These are phyloP conservation scores for Paraleonurus japonicus DNA, from an alignment of 257 asterid species.

Conservation along the genomic window DNA sequence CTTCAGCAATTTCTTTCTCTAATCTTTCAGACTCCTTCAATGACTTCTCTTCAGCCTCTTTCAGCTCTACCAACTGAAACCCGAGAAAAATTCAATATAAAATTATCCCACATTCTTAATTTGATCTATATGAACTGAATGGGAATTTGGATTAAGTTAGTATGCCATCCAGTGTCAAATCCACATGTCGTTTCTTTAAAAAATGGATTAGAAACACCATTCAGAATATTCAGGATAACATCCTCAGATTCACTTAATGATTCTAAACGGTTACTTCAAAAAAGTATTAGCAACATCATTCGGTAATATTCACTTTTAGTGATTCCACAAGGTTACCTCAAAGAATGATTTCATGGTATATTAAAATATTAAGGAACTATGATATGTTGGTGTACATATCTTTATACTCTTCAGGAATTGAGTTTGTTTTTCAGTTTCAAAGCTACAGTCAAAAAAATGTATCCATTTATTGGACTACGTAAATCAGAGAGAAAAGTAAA, in stretches of 20 bases:
- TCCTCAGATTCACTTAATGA: neutral
- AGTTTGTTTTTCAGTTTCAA: slow-evolving; percentile 22
- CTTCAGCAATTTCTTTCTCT: slow-evolving; percentile 87
- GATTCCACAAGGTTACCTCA: neutral
- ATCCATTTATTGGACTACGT: neutral
- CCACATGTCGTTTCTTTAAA: neutral
- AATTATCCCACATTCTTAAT: slow-evolving; percentile 17
- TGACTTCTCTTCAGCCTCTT: slow-evolving; percentile 80
- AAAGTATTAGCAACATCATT: neutral
- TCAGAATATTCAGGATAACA: neutral
- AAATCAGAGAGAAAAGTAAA: neutral
- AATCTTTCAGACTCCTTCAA: slow-evolving; percentile 78
- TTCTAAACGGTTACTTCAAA: neutral
- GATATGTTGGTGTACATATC: neutral
- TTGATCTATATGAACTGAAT: neutral
- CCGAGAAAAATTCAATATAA: slow-evolving; percentile 11
- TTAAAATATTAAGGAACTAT: neutral
- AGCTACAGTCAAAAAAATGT: neutral
- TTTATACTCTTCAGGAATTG: neutral
- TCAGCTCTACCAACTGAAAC: slow-evolving; percentile 84
- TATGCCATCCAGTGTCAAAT: neutral
- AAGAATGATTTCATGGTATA: neutral
- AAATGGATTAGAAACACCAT: neutral
- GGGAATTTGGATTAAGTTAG: neutral
- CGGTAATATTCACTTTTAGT: neutral